A percentile compares a stretch with the other conserved stretches of the same genome.
phyloP scores from a whole-genome alignment of 2,329 filamentous ascomycete genomes.

The Pseudopyrenochaeta lycopersici region DNA sequence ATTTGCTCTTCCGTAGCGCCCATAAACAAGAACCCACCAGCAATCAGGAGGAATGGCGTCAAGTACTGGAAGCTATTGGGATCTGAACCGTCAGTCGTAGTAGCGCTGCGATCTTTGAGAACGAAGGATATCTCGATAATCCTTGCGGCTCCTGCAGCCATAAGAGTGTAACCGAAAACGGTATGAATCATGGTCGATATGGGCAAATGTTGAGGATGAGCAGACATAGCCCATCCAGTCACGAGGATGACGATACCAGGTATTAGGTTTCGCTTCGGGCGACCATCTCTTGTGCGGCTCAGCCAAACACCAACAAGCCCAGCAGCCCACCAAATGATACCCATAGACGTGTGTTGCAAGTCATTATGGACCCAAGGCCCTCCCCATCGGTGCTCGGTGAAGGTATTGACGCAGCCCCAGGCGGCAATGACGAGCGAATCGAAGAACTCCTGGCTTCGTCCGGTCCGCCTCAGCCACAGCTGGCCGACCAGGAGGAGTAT shows the following conservation, averaged over 20 bases:
- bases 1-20: slow-evolving; percentile 97
- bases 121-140: slow-evolving; percentile 94
- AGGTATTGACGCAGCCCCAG: slow-evolving; percentile 98
- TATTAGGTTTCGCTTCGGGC: slow-evolving; percentile 90
- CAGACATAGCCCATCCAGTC: slow-evolving; percentile 95
- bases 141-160: slow-evolving; percentile 84
- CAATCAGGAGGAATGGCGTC: slow-evolving; percentile 80
- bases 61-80: slow-evolving; percentile 78
- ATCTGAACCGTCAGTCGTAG: slow-evolving; percentile 73
- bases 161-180: slow-evolving; percentile 93
- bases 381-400: slow-evolving; percentile 97
- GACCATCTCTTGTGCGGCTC: slow-evolving; percentile 81
- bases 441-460: slow-evolving; percentile 95
- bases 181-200: slow-evolving; percentile 88
- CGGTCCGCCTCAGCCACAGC: slow-evolving; percentile 80
- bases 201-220: slow-evolving; percentile 83
- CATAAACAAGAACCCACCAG: slow-evolving; percentile 96
- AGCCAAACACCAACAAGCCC: slow-evolving; percentile 93
- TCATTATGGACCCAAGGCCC: slow-evolving; percentile 89
- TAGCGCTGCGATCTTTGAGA: slow-evolving; percentile 73
- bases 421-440: slow-evolving; percentile 89
- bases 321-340: slow-evolving; percentile 97
- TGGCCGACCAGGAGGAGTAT: slow-evolving; percentile 90
- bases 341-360: slow-evolving; percentile 98
- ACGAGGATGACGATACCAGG: slow-evolving; percentile 90